Conservation (phyloP, 441 rosid species). For the Gossypium schwendimanii region DNA sequence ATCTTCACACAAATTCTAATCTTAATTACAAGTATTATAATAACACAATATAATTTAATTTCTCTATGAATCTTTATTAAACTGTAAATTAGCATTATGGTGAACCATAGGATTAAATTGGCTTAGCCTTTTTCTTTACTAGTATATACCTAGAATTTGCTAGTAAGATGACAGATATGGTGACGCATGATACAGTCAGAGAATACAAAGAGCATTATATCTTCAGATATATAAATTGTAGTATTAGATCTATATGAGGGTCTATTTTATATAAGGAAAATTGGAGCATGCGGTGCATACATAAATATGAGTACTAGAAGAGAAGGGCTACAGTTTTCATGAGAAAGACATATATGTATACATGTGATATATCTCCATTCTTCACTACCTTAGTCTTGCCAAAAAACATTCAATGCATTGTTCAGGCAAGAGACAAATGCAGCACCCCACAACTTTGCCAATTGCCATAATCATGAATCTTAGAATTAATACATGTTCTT, state of each 20-base stretch:
- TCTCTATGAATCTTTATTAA: background rate
- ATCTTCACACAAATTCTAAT: background rate
- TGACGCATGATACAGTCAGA: background rate
- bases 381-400: conserved; percentile 19
- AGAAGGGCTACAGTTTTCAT: no score
- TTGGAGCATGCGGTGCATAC: no score
- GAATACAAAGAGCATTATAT: background rate
- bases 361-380: background rate
- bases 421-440: conserved; percentile 27
- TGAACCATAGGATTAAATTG: background rate
- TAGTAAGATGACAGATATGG: background rate
- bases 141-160: no score
- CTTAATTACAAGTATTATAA: background rate
- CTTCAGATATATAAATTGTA: background rate
- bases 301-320: no score
- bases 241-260: no score
- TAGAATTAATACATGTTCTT: background rate
- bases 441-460: conserved; percentile 14
- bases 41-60: background rate
- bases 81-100: background rate
- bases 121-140: background rate
- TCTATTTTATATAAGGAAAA: no score
- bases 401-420: conserved; percentile 27
- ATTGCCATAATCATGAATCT: background rate
- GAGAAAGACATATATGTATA: background rate